Percentiles rank a stretch among this genome's conserved stretches.
Evolutionary conservation across 768 basidiomycete species (phyloP).

Genomic region (Mycena galericulata): DNA sequence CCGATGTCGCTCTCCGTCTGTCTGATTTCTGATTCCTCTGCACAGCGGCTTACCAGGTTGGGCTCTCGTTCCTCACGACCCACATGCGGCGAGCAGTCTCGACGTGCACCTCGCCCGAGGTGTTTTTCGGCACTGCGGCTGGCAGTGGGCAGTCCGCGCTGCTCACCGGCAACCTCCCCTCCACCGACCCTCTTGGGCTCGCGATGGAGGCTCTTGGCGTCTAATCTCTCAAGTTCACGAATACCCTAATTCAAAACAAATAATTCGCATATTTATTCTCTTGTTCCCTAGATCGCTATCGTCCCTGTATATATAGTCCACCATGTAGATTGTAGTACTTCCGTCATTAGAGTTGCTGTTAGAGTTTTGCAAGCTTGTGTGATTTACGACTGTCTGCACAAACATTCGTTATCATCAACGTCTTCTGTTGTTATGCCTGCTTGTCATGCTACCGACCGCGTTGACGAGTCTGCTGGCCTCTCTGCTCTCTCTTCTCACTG

Average conservation of each 20-base stretch:
- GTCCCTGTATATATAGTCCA: conserved; percentile 20
- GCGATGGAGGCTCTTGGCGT: conserved; percentile 67
- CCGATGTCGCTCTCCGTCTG: neutral
- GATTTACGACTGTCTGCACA: neutral
- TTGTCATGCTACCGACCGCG: conserved; percentile 58
- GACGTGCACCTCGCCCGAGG: conserved; percentile 92
- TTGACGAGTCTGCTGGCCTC: conserved; percentile 62
- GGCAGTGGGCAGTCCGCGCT: conserved; percentile 49
- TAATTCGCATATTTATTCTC: conserved; percentile 20
- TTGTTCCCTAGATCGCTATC: conserved; percentile 3
- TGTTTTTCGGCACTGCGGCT: conserved; percentile 77
- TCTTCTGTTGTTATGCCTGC: conserved; percentile 37
- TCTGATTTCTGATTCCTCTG: conserved; percentile 10
- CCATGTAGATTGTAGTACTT: conserved; percentile 25
- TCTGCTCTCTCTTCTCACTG: conserved; percentile 46
- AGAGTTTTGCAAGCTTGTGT: neutral
- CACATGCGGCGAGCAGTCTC: conserved; percentile 97
- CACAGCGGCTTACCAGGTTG: conserved; percentile 94
- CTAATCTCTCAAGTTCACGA: conserved; percentile 10
- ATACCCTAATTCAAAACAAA: conserved; percentile 9
- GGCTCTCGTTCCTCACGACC: conserved; percentile 91
- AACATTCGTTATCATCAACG: neutral
- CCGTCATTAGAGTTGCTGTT: neutral
- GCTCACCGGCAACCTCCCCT: conserved; percentile 51
- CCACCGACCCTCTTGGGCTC: conserved; percentile 69